Evolutionary conservation across 139 green algal genomes (phyloP), one percentile per base, ranked within the genome.

Genomic region (Micromonas pusilla): DNA sequence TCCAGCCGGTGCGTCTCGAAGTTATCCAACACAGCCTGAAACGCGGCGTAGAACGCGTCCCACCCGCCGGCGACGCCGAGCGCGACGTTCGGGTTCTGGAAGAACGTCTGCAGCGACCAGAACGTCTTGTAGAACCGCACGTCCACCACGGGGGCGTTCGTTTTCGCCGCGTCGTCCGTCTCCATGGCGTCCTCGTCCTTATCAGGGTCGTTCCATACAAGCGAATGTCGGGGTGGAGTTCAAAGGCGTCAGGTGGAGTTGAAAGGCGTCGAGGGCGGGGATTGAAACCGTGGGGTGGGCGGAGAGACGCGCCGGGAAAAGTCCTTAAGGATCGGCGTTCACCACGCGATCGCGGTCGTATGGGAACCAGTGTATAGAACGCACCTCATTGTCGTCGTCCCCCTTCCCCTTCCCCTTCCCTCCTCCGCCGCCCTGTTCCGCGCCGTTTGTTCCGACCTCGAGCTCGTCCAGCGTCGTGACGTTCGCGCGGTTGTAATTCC

Each of bases 51-150:
- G 39, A 76, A 75, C 2, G 23, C 2, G 2, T 62, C 57, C 75
- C 63, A 75, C 64, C 30, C 75, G 54, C 26, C 63, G 33, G 34
- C 34, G 26, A 23, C 28, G 9, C 36, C 26, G 30, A 73, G 38
- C 64, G 64, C 25, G 19, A 9, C n/a, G 26, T 39, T 5, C 28
- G 72, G 72, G 54, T 80, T 79, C 60, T 65, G 79, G 38, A 71
- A 79, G 52, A 65, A 66, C 30, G 4, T 57, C 78, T 95, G 91
- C 67, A 96, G 82, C 20, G 78, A 78, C 91, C 91, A 96, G 81
- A 96, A 95, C 26, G 84, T 88, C 2, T 52, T 70, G 86, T 96
- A 95, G 68, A 92, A 84, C 3, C 66, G 39, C 4, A 71, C 72
- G 73, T 92, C 86, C n/a, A 92, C 70, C 9, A 65, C 30, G 30